Evolutionary conservation across 2,329 filamentous ascomycete genomes (phyloP).

Genomic region (Botrytis tulipae): DNA sequence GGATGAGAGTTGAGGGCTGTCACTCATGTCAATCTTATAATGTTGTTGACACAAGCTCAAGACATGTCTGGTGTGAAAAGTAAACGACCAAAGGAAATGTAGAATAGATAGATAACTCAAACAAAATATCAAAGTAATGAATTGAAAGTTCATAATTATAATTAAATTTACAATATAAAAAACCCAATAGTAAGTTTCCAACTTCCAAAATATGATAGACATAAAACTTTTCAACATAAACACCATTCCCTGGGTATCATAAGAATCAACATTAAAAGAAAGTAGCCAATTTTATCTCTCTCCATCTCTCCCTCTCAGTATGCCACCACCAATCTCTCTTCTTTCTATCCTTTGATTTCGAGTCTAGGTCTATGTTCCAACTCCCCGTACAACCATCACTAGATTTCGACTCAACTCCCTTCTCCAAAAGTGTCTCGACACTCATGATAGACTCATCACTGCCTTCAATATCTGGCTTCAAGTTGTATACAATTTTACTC

Average conservation of each 20-base stretch:
- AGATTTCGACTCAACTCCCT: conserved; percentile 31
- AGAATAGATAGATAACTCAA: not conserved
- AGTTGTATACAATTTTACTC: conserved; percentile 58
- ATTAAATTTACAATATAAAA: not conserved
- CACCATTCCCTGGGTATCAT: conserved; percentile 19
- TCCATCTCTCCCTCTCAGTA: conserved; percentile 36
- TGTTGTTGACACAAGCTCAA: too few relatives aligned
- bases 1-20: not conserved
- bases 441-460: conserved; percentile 56
- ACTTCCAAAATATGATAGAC: not conserved
- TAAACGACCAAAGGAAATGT: not conserved
- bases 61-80: not conserved
- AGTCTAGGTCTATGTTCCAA: conserved; percentile 24
- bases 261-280: conserved; percentile 26
- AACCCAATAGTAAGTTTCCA: not conserved
- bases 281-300: conserved; percentile 29
- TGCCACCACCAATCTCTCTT: conserved; percentile 37
- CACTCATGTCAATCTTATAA: not conserved
- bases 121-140: not conserved
- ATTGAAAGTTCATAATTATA: not conserved
- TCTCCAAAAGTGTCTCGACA: conserved; percentile 49
- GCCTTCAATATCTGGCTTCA: conserved; percentile 53
- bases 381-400: conserved; percentile 32
- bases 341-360: conserved; percentile 24
- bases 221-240: not conserved